Evolutionary conservation across 495 filamentous ascomycete species (phyloP).

Genomic region (Venustampulla echinocandica): DNA sequence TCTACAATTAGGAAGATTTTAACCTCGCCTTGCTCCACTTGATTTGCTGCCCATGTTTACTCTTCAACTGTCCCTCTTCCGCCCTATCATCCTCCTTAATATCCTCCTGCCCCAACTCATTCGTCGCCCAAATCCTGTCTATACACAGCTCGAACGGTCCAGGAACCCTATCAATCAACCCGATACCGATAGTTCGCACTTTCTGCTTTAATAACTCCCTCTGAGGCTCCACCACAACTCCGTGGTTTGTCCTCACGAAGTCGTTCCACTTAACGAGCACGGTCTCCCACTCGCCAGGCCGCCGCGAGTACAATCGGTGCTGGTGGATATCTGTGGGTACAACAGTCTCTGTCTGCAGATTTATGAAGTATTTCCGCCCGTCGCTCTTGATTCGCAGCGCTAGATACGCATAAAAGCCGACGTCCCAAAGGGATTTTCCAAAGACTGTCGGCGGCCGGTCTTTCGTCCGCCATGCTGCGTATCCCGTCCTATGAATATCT

Average conservation of each 20-base stretch:
- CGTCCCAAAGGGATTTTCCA: constrained; percentile 74
- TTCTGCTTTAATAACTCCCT: constrained; percentile 75
- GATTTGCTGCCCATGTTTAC: constrained; percentile 37
- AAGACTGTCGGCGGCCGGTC: constrained; percentile 58
- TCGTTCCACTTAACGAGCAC: constrained; percentile 80
- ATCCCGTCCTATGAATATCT: constrained; percentile 66
- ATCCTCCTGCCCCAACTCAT: constrained; percentile 39
- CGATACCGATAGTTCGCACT: constrained; percentile 76
- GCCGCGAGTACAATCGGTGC: constrained; percentile 77
- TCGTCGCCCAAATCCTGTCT: constrained; percentile 77
- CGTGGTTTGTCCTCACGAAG: constrained; percentile 91
- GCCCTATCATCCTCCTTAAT: constrained; percentile 21
- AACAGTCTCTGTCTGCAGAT: constrained; percentile 88
- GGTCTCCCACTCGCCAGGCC: constrained; percentile 85
- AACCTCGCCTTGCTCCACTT: constrained; percentile 29
- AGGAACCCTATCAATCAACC: constrained; percentile 78
- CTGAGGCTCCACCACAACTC: constrained; percentile 84
- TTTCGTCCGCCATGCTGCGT: constrained; percentile 78
- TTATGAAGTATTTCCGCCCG: constrained; percentile 86
- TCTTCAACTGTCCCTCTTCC: constrained; percentile 30
- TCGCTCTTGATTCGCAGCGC: constrained; percentile 87
- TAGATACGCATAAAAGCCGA: constrained; percentile 80
- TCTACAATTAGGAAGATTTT: too few relatives aligned
- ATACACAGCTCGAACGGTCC: constrained; percentile 80
- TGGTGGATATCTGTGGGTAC: constrained; percentile 92